These are phyloP conservation scores for Ophiostoma piceae DNA, from an alignment of 2,329 filamentous ascomycete genomes.

Conservation along the genomic window DNA sequence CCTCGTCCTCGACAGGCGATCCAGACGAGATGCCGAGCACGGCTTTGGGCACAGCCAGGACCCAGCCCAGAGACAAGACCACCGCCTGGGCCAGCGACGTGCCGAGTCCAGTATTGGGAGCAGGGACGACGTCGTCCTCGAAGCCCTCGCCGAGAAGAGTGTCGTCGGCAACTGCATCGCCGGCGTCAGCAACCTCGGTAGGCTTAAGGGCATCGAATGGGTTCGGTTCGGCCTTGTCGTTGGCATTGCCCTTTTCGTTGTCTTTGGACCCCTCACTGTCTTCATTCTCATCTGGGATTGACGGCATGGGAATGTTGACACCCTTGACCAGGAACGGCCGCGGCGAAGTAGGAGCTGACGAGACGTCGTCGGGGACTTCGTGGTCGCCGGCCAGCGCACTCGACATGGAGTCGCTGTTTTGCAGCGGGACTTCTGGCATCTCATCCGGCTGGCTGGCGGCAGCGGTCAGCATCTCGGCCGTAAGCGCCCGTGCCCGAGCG, in stretches of 20 bases:
- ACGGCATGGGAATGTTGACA: not conserved
- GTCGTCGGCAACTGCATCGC: not conserved
- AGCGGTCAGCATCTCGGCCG: not conserved
- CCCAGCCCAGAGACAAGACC: not conserved
- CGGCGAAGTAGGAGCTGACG: not conserved
- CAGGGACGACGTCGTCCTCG: not conserved
- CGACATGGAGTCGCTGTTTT: not conserved
- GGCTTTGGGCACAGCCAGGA: slow-evolving; percentile 1
- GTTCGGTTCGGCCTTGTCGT: not conserved
- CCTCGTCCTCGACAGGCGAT: not conserved
- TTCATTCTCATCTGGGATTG: not conserved
- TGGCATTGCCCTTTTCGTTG: not conserved
- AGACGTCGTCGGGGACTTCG: not conserved
- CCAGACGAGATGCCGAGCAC: not conserved
- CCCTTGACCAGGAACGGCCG: not conserved
- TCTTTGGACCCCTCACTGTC: not conserved
- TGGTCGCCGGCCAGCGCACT: not conserved
- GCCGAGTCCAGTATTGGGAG: not conserved
- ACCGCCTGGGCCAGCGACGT: not conserved
- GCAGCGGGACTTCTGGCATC: not conserved
- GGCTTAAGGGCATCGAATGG: not conserved
- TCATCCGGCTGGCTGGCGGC: not conserved
- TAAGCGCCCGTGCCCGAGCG: not conserved
- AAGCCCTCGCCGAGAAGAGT: not conserved
- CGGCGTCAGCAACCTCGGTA: not conserved